Percentiles rank a stretch among this genome's conserved stretches.
phyloP scores from a whole-genome alignment of 257 asterid species.

The Mitragyna speciosa region DNA sequence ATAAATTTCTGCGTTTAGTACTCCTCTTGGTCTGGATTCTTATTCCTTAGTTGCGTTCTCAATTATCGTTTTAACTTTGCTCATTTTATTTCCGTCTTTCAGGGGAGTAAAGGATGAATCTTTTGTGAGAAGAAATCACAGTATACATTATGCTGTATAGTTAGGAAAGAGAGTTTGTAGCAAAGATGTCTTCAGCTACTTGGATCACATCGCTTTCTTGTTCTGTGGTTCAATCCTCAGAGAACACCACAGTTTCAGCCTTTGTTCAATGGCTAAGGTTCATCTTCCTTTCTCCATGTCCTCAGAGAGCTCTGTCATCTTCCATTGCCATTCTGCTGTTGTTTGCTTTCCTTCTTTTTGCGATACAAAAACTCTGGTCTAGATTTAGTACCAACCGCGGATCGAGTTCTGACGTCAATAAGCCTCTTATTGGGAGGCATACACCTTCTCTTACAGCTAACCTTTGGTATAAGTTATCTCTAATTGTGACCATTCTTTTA shows the following conservation, averaged over 20 bases:
- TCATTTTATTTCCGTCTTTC: not conserved
- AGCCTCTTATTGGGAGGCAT: constrained; percentile 50
- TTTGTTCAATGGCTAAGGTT: constrained; percentile 64
- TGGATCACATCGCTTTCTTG: constrained; percentile 81
- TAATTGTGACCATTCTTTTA: constrained; percentile 35
- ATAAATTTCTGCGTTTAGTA: too few relatives aligned
- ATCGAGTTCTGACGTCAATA: constrained; percentile 36
- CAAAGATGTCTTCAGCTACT: constrained; percentile 31
- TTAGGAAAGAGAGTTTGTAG: not conserved
- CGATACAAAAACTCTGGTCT: constrained; percentile 47
- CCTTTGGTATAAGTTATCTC: constrained; percentile 52
- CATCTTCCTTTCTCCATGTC: constrained; percentile 82
- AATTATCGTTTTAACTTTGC: not conserved
- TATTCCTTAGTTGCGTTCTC: not conserved
- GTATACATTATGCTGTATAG: constrained; percentile 2
- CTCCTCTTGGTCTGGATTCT: not conserved
- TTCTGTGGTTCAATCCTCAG: constrained; percentile 39
- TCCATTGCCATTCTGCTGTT: constrained; percentile 54
- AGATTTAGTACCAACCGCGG: constrained; percentile 33
- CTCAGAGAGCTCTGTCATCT: constrained; percentile 62
- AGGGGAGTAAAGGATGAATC: constrained; percentile 3
- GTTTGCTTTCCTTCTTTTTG: constrained; percentile 37
- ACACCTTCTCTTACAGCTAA: constrained; percentile 38
- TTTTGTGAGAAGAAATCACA: constrained; percentile 10
- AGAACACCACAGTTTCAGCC: constrained; percentile 23